Evolutionary conservation across 1,284 basidiomycete genomes (phyloP), one percentile per base, ranked within the genome.

Genomic region (Ceratobasidium sp.): DNA sequence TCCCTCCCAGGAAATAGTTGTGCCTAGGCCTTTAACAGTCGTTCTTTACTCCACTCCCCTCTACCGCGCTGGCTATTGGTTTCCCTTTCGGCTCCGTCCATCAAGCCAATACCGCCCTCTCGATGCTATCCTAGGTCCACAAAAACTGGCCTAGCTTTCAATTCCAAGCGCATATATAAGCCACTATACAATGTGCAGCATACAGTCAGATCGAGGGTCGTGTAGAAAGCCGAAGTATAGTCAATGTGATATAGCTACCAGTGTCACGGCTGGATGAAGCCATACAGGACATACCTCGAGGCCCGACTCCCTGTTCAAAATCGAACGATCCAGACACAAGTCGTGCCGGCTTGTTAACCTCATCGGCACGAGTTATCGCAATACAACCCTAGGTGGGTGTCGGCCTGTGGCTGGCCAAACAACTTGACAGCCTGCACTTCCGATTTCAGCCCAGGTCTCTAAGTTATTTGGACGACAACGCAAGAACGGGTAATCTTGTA

Each of bases 391-490:
- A 58, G 28, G 13, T 58, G 8, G 20, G 8, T 6, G 54, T 33
- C 26, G 28, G 26, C 28, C 28, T 28, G 54, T 11, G 54, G 8
- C 28, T 58, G 54, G 8, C 26, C 31, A 26, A 58, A 28, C 28
- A 28, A 28, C 54, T 23, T 39, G 20, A 20, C 23, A 61, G 35
- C 23, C 8, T 39, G 58, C 23, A 61, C 58, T 61, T 61, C 58
- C 58, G 58, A 61, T 37, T 61, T 15, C 20, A 61, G 58, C 7
- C 6, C 39, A 17, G 15, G 15, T 58, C 54, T 61, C 58, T 5
- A 61, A 7, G 15, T 39, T 61, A 8, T 61, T 61, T 61, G 58
- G 58, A 23, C 58, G 35, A 61, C 54, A 31, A 35, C 58, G 58
- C 58, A 11, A 61, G 58, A 39, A 60, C 33, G 58, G 45, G 58